A percentile compares a stretch with the other conserved stretches of the same genome.
phyloP scores from a whole-genome alignment of 2,329 filamentous ascomycete species.

The Aspergillus calidoustus region DNA sequence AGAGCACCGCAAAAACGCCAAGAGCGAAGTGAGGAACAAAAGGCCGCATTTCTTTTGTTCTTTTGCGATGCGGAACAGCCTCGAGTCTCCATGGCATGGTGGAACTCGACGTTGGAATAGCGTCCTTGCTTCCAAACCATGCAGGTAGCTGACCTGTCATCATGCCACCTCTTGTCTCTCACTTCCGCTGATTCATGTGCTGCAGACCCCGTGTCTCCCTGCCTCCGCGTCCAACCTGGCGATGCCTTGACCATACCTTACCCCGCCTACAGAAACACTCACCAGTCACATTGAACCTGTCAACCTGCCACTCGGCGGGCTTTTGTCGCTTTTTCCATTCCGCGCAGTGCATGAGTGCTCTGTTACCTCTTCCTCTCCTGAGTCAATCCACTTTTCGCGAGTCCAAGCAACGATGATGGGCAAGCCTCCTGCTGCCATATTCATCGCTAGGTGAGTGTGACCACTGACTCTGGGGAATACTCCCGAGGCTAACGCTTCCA shows the following conservation, averaged over 20 bases:
- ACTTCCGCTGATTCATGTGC: not conserved
- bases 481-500: conserved; percentile 43
- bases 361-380: not conserved
- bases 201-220: conserved; percentile 9
- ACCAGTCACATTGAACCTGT: conserved; percentile 13
- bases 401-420: conserved; percentile 29
- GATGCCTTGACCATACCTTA: conserved; percentile 17
- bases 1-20: conserved; percentile 1
- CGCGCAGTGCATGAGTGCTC: not conserved
- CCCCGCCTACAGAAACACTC: conserved; percentile 15
- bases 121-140: conserved; percentile 1
- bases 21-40: not conserved
- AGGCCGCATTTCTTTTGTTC: not conserved
- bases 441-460: conserved; percentile 46
- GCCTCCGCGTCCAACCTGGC: conserved; percentile 2
- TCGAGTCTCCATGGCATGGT: not conserved
- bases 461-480: not conserved
- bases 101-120: not conserved
- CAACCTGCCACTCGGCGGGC: not conserved
- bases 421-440: conserved; percentile 47
- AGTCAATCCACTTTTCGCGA: not conserved
- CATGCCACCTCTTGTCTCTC: conserved; percentile 8
- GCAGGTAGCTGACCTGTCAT: conserved; percentile 10
- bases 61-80: not conserved
- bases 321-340: not conserved